Evolutionary conservation across 768 basidiomycete genomes (phyloP).

Genomic region (Fibroporia radiculosa): DNA sequence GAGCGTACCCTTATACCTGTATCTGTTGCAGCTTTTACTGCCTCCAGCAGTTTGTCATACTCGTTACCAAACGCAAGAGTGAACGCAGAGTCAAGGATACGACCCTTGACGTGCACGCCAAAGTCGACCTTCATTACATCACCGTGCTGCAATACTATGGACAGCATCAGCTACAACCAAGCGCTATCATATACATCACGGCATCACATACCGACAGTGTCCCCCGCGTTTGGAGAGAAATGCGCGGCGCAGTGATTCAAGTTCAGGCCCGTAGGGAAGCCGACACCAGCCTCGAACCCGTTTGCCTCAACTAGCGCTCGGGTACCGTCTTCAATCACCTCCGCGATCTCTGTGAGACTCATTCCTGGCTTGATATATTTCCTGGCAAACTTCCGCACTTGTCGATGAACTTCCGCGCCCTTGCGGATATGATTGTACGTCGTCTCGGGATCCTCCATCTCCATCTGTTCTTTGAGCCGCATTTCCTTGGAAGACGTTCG

Average conservation of each 20-base stretch:
- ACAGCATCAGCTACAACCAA: background rate
- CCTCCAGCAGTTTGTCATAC: slow-evolving; percentile 83
- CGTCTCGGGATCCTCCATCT: slow-evolving; percentile 70
- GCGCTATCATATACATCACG: background rate
- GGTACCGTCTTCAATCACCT: slow-evolving; percentile 88
- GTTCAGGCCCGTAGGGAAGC: slow-evolving; percentile 94
- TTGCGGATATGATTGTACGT: slow-evolving; percentile 88
- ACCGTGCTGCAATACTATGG: slow-evolving; percentile 64
- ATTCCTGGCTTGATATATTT: slow-evolving; percentile 86
- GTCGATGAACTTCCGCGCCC: slow-evolving; percentile 93
- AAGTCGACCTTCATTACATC: slow-evolving; percentile 97
- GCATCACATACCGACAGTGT: slow-evolving; percentile 57
- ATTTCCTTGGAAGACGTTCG: slow-evolving; percentile 89
- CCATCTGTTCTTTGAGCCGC: slow-evolving; percentile 70
- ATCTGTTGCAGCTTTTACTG: slow-evolving; percentile 91
- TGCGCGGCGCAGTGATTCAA: slow-evolving; percentile 95
- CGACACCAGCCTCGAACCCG: slow-evolving; percentile 79
- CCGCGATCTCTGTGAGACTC: slow-evolving; percentile 89
- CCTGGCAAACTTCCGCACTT: slow-evolving; percentile 77
- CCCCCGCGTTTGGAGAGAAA: slow-evolving; percentile 92
- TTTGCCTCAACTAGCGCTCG: slow-evolving; percentile 89
- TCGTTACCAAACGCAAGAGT: slow-evolving; percentile 85
- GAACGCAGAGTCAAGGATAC: slow-evolving; percentile 94
- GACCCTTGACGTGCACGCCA: slow-evolving; percentile 95
- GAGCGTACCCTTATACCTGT: slow-evolving; percentile 73